phyloP scores from a whole-genome alignment of 176 grass and related monocot genomes.

The Oryza glaberrima region DNA sequence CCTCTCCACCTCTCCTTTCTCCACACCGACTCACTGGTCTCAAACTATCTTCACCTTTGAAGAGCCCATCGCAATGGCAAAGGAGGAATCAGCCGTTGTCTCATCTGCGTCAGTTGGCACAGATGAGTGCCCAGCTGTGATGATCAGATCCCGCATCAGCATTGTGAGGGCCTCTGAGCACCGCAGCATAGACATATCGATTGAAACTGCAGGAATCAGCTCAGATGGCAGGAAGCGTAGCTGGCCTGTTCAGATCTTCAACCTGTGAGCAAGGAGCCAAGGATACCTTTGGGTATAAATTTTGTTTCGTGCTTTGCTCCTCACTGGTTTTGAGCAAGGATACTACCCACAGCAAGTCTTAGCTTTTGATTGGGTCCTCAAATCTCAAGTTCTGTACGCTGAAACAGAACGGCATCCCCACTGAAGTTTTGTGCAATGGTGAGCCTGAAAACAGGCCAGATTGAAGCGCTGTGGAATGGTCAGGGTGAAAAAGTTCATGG shows the following conservation, averaged over 20 bases:
- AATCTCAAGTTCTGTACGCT: neutral
- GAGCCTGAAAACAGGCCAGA: neutral
- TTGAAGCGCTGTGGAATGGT: neutral
- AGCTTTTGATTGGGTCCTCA: too few relatives aligned
- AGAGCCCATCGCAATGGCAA: constrained; percentile 71
- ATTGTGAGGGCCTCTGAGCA: constrained; percentile 77
- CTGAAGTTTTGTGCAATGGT: neutral
- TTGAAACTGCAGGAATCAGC: constrained; percentile 63
- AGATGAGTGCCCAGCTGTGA: constrained; percentile 51
- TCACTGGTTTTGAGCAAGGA: too few relatives aligned
- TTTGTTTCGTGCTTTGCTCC: neutral
- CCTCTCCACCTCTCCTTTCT: constrained; percentile 85
- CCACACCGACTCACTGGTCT: constrained; percentile 82
- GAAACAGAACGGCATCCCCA: neutral
- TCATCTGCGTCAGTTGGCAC: constrained; percentile 56
- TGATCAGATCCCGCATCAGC: constrained; percentile 66
- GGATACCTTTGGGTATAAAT: neutral
- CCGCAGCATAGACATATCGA: constrained; percentile 77
- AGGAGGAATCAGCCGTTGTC: constrained; percentile 17
- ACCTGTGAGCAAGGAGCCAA: constrained; percentile 50
- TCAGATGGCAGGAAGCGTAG: constrained; percentile 54
- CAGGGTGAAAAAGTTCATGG: neutral
- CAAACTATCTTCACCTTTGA: constrained; percentile 85
- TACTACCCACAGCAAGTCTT: too few relatives aligned
- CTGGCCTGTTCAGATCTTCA: constrained; percentile 89